These are phyloP conservation scores for Aurinia saxatilis DNA, from an alignment of 345 rosid species.

Conservation along the genomic window DNA sequence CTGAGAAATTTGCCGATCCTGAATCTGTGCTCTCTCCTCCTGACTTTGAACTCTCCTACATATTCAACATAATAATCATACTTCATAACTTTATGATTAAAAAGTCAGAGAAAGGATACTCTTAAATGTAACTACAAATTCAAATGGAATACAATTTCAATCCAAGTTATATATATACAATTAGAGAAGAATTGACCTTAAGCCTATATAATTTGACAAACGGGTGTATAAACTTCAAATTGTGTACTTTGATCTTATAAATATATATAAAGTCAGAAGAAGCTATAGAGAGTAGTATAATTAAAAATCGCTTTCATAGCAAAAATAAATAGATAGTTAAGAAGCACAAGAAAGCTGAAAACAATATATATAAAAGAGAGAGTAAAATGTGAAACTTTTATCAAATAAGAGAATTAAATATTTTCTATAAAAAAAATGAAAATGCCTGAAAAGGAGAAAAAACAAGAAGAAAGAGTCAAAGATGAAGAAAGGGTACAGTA, in stretches of 20 bases:
- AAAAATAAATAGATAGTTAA: constrained; percentile 18
- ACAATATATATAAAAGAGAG: constrained; percentile 6
- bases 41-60: constrained; percentile 81
- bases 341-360: constrained; percentile 16
- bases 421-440: not conserved
- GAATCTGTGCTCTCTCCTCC: constrained; percentile 81
- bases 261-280: constrained; percentile 19
- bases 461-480: constrained; percentile 51
- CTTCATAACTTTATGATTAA: not conserved
- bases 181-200: constrained; percentile 17
- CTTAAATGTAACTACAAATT: constrained; percentile 1
- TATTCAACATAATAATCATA: constrained; percentile 13
- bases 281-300: constrained; percentile 14
- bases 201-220: constrained; percentile 24
- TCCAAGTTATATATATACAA: not conserved
- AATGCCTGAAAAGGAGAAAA: constrained; percentile 26
- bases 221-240: not conserved
- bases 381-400: not conserved
- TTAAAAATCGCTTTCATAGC: constrained; percentile 21
- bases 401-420: too few relatives aligned
- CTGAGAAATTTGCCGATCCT: constrained; percentile 75
- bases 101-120: constrained; percentile 12
- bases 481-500: constrained; percentile 44
- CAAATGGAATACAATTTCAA: too few relatives aligned
- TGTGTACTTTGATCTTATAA: too few relatives aligned